Evolutionary conservation across 768 basidiomycete species (phyloP), one percentile per base, ranked within the genome.

Genomic region (Naganishia randhawae): DNA sequence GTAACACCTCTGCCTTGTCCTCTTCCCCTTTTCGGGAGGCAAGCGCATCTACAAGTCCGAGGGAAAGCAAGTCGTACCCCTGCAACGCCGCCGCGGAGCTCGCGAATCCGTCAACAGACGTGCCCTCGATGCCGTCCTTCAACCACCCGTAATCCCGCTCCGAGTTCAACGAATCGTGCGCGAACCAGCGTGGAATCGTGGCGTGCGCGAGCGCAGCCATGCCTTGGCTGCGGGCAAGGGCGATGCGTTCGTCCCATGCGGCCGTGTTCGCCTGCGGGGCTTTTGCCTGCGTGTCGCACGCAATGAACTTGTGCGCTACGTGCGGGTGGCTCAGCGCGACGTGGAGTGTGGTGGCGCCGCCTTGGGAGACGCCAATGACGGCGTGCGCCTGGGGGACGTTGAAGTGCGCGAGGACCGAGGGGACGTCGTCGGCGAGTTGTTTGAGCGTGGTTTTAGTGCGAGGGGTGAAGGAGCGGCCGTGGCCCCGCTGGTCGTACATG

Each of bases 231-330:
- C 71, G 42, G 1, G 78, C 79, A 35, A 79, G 67, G 0, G 70
- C 73, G 68, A 80, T 77, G 3, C 79, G 75, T 9, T 79, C 77
- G 65, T 77, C 75, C 79, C 79, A 80, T 1, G 78, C 78, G n/a
- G 72, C 71, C 29, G 50, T 70, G 70, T 79, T 79, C 2, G 75
- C 78, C 19, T 74, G 73, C 32, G 77, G 78, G 13, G 72, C 73
- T 37, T 73, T 76, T 29, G 77, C 72, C 61, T 80, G 77, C 16
- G 77, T 79, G 72, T 79, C 79, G 70, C 78, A 78, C 0, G 74
- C 73, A 54, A 80, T 63, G 52, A 80, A 57, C 62, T 73, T 71
- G 13, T 55, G 31, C 41, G 72, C 67, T 35, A 70, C 65, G 1
- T 53, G 32, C 4, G 75, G 39, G 70, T 79, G 74, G n/a, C 63